Evolutionary conservation across 2,329 filamentous ascomycete genomes (phyloP), one percentile per base, ranked within the genome.

Genomic region (Penicillium fuscoglaucum): DNA sequence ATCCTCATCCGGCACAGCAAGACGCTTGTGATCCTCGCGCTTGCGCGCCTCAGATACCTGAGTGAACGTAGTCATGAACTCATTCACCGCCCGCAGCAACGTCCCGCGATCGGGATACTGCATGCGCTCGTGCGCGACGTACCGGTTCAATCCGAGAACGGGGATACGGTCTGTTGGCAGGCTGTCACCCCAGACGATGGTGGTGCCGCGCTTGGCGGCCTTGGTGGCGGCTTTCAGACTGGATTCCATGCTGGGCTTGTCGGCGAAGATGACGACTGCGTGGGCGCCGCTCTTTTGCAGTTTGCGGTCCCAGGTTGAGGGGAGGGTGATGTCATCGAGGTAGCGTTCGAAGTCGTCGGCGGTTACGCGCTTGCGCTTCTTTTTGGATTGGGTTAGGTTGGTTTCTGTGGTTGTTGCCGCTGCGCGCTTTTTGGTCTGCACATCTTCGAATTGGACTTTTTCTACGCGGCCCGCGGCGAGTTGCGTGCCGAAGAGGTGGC

Each of bases 1-100:
- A 74, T 99, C 95, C 70, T 91, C 93, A 74, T 99, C 95, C 0
- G 93, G 91, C 68, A 91, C 87, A 66, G 89, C 88, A 60, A 90
- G 86, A 61, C 88, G 79, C 55, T 84, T 71, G 78, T 89, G 71
- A 80, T 82, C 77, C 79, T 87, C 64, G 70, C 83, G 66, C 80
- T 87, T 75, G 81, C 88, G 76, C 74, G 86, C 81, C 84, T 90
- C 78, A 81, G 90, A 78, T 71, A 84, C 78, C 82, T 89, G 74
- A 28, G 76, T 74, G 78, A 92, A 98, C n/a, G 87, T 81, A 24
- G 84, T 83, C 83, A 98, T 96, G 80, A 92, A 98, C 37, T 87
- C 86, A 70, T 97, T 92, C 26, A 96, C 88, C 4, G 86, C 84
- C 40, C 81, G 78, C 69, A 96, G 87, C n/a, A 96, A 82, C 21